phyloP scores from a whole-genome alignment of 1,284 basidiomycete species.

The Polyporus tsugae region DNA sequence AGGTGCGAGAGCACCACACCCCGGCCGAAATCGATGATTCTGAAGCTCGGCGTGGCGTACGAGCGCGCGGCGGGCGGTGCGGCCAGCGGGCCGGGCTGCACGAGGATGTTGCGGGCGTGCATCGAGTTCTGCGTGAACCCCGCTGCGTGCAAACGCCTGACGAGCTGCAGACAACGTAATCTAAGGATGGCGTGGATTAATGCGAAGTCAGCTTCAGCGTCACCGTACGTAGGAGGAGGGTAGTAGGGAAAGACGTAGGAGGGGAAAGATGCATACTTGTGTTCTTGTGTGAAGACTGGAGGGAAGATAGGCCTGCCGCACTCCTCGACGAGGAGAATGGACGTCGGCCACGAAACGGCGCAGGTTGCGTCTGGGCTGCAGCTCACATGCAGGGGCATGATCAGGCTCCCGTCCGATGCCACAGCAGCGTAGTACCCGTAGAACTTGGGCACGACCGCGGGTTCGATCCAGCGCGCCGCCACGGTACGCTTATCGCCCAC shows the following conservation, averaged over 20 bases:
- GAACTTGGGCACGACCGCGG: slow-evolving; percentile 58
- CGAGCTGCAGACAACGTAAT: slow-evolving; percentile 46
- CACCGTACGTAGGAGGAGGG: background rate
- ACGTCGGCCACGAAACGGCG: slow-evolving; percentile 39
- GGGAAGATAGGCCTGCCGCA: slow-evolving; percentile 49
- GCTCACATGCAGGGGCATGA: background rate
- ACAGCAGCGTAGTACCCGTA: slow-evolving; percentile 57
- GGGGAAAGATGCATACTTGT: background rate
- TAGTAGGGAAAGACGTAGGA: background rate
- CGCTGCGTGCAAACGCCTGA: slow-evolving; percentile 49
- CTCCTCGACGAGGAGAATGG: slow-evolving; percentile 57
- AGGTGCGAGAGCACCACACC: background rate
- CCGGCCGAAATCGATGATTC: slow-evolving; percentile 61
- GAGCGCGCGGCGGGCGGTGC: slow-evolving; percentile 37
- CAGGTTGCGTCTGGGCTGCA: slow-evolving; percentile 6
- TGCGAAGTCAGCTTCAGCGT: background rate
- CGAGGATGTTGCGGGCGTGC: slow-evolving; percentile 52
- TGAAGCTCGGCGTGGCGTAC: slow-evolving; percentile 46
- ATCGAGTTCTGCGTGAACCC: slow-evolving; percentile 52
- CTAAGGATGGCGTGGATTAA: slow-evolving; percentile 35
- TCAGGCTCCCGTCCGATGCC: slow-evolving; percentile 16
- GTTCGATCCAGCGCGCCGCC: background rate
- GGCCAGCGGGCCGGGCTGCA: slow-evolving; percentile 52
- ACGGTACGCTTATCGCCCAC: background rate
- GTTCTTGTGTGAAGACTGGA: background rate